Base-by-base conservation (phyloP, 2,329 filamentous ascomycete genomes). In the Fusarium vanettenii region DNA sequence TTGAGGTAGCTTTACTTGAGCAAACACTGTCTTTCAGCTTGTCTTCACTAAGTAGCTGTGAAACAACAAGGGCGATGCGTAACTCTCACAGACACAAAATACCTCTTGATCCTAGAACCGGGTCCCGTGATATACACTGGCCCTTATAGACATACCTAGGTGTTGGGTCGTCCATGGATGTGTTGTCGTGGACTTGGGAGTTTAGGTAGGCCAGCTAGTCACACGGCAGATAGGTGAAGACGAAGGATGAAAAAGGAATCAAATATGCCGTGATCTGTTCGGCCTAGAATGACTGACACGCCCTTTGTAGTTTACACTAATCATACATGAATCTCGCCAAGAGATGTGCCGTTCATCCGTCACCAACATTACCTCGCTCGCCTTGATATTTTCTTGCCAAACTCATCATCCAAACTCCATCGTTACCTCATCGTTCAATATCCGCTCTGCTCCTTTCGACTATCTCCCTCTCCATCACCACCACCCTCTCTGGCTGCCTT, bases 391-490 rank as follows among this genome's bases (percentile, higher is more conserved):
- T 50, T 22, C 29, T 43, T 14, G n/a, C n/a, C 37, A 61, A 31
- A 31, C 16, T 29, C n/a, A 22, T 52, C 43, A 62, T 43, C 7
- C 18, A 52, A 50, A 33, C 37, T 4, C 25, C 37, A 14, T 22
- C 27, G n/a, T 4, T n/a, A n/a, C 31, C 20, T 29, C 18, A 20
- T 31, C 22, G 13, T 31, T 67, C 67, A 91, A 69, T 87, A 90
- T 0, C 89, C 89, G 61, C 86, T 86, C 80, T 91, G 88, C 79
- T 90, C 89, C 70, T 81, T 82, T 63, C 88, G 82, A 22, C 81
- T 73, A 66, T 84, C 84, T 1, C 64, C 73, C 6, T 82, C 81
- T 6, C 67, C 70, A 1, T 69, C 71, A 0, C 77, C 79, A 6
- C 81, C 81, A 0, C 78, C 81, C 20, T 82, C 81, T 4, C 72